These are phyloP conservation scores for Fusarium pseudocircinatum DNA, from an alignment of 2,329 filamentous ascomycete genomes.

Conservation along the genomic window DNA sequence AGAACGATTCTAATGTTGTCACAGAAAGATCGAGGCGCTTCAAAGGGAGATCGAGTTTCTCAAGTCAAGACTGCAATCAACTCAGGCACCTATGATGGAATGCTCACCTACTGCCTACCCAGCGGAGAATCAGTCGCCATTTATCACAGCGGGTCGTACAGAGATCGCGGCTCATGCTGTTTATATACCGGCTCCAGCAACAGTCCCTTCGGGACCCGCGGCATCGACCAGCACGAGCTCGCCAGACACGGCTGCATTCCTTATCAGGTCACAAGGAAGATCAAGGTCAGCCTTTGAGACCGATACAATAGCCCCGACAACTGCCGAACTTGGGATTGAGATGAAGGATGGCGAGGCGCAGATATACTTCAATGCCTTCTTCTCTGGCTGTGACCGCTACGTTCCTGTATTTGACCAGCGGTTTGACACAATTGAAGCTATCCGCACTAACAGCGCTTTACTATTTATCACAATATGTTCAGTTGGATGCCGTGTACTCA, in stretches of 20 bases:
- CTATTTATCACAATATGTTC: slow-evolving; percentile 13
- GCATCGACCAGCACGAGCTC: neutral
- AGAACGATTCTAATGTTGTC: accelerated
- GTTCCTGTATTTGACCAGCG: slow-evolving; percentile 8
- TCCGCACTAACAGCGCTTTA: neutral
- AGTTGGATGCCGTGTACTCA: slow-evolving; percentile 9
- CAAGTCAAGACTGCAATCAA: neutral
- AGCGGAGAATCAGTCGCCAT: neutral
- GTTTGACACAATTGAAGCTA: neutral
- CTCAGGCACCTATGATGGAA: accelerated
- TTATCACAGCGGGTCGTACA: accelerated
- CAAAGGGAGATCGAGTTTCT: slow-evolving; percentile 7
- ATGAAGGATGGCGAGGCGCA: neutral
- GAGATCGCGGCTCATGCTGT: accelerated
- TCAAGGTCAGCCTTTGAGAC: neutral
- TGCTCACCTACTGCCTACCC: neutral
- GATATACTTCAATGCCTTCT: slow-evolving; percentile 15
- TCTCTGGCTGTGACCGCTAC: slow-evolving; percentile 11
- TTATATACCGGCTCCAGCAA: neutral
- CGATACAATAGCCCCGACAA: neutral
- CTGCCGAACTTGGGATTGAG: neutral
- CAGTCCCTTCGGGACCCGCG: neutral
- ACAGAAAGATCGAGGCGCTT: slow-evolving; percentile 10
- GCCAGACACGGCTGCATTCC: neutral
- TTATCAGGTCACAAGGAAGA: neutral